Evolutionary conservation across 805 yeast genomes (phyloP).

Genomic region (Naumovozyma castellii): DNA sequence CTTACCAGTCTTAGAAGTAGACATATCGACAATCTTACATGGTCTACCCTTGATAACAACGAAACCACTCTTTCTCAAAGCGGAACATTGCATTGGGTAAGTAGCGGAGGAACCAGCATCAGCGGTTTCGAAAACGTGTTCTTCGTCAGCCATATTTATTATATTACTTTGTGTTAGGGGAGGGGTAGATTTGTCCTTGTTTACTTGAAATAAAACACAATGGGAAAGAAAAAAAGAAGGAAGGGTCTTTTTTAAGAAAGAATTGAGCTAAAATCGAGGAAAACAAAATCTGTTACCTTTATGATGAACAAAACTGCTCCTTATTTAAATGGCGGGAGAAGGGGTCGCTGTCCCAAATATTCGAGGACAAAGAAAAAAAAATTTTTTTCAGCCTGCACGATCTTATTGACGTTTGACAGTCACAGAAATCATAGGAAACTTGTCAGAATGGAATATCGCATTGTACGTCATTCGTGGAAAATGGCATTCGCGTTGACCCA

Average conservation of each 20-base stretch:
- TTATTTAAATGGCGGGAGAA: background rate
- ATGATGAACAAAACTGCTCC: too few species aligned
- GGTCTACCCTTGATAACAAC: slow-evolving; percentile 98
- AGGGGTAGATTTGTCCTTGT: too few species aligned
- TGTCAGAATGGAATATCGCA: slow-evolving; percentile 64
- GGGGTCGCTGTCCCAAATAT: background rate
- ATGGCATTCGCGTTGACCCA: too few species aligned
- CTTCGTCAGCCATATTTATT: slow-evolving; percentile 28
- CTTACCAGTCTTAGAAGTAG: slow-evolving; percentile 99
- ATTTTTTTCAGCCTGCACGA: background rate
- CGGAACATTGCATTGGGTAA: slow-evolving; percentile 99
- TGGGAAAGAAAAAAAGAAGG: background rate
- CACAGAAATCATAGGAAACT: slow-evolving; percentile 34
- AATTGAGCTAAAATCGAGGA: too few species aligned
- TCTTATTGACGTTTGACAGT: background rate
- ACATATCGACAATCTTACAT: slow-evolving; percentile 99
- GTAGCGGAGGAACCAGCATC: slow-evolving; percentile 98
- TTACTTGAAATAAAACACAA: too few species aligned
- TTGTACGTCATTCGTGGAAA: too few species aligned
- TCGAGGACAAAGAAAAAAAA: background rate
- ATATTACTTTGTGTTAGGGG: slow-evolving; percentile 1
- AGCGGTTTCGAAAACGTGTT: slow-evolving; percentile 95
- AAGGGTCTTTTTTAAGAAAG: background rate
- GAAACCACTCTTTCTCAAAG: slow-evolving; percentile 99
- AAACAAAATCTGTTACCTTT: too few species aligned